phyloP scores from a whole-genome alignment of 83 land plant genomes.

The Picea abies region DNA sequence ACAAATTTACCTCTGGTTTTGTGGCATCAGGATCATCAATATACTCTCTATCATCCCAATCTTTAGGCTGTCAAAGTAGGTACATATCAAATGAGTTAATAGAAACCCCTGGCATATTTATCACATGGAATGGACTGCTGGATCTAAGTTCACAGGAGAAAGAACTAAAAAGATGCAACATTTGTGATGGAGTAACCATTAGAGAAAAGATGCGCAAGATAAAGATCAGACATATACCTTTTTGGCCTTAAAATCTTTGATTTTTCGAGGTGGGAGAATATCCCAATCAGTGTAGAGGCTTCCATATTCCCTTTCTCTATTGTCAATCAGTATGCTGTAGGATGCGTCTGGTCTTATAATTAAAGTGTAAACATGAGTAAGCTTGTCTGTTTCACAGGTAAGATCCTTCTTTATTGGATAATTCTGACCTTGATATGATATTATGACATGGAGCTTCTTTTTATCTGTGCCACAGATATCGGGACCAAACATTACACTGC shows the following conservation, averaged over 20 bases:
- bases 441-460: conserved; percentile 87
- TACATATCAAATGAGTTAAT: conserved; percentile 9
- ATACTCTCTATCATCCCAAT: conserved; percentile 88
- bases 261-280: conserved; percentile 86
- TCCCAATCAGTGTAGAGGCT: conserved; percentile 93
- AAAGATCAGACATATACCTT: conserved; percentile 43
- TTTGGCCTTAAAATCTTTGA: conserved; percentile 77
- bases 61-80: conserved; percentile 58
- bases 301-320: conserved; percentile 86
- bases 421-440: conserved; percentile 90
- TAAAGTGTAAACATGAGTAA: conserved; percentile 90
- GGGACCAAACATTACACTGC: conserved; percentile 96
- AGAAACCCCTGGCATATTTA: background rate
- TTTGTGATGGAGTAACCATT: background rate
- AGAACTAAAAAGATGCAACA: background rate
- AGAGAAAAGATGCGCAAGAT: background rate
- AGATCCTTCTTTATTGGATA: conserved; percentile 87
- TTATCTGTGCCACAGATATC: conserved; percentile 91
- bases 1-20: conserved; percentile 72
- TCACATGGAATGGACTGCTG: background rate
- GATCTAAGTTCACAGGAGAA: background rate
- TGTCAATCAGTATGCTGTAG: conserved; percentile 77
- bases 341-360: conserved; percentile 90
- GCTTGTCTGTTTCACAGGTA: conserved; percentile 87
- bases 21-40: conserved; percentile 73